Base-by-base conservation (phyloP, 2,329 filamentous ascomycete species). In the Colletotrichum sp. region DNA sequence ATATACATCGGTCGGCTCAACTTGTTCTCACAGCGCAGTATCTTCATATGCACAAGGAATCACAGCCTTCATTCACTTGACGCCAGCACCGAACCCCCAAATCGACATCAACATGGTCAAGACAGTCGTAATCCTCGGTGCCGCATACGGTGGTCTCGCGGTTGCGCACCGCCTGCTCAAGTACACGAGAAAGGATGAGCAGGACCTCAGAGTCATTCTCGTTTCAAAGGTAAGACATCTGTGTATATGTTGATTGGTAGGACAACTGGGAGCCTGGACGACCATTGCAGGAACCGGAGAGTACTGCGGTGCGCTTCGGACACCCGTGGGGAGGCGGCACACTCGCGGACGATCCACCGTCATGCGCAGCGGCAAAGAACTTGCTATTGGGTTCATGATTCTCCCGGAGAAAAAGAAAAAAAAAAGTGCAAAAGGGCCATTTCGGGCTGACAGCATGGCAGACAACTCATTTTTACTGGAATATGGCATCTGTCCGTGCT, bases 401-500 rank as follows among this genome's bases (percentile, higher is more conserved):
- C 54, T 16, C 13, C 15, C 8, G 18, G 18, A 34, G 21, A 16
- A 24, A 9, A 55, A 55, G 51, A 24, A n/a, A 12, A 54, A 54
- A 29, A 9, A 29, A 15, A 16, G 43, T 6, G 9, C 15, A 15
- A 62, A 55, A 16, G 29, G 5, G 38, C 9, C 9, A 16, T n/a
- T 5, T n/a, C 33, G 38, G 27, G 55, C 72, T 72, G 36, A 74
- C 43, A 21, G 21, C 15, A 58, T 67, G 55, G 59, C 77, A 90
- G 87, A 90, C 86, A 76, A 87, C 84, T 75, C 88, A 91, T 77
- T 88, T 91, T 76, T 91, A 86, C 83, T 90, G 89, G 89, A 90
- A 90, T 80, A 69, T 90, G 7, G 89, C 88, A 31, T 86, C 89
- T 2, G 86, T 90, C 57, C 87, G 90, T 61, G 88, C 87, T 80